phyloP scores from a whole-genome alignment of 306 rosid genomes.

The Dicorynia guianensis region DNA sequence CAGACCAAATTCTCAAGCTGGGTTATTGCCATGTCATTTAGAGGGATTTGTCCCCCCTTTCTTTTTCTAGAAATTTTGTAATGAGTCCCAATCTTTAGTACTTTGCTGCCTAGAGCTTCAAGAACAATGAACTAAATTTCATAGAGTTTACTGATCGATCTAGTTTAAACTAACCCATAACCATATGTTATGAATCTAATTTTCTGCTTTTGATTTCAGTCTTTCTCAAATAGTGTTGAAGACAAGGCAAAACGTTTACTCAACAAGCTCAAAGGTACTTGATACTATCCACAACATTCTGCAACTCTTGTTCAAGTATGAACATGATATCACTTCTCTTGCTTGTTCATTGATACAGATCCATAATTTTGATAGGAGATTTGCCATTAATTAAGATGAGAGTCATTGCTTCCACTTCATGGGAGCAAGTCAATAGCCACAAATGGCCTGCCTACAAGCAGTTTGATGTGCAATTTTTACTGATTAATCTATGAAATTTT shows the following conservation, averaged over 20 bases:
- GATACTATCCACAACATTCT: not conserved
- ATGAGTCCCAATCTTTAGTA: too few species aligned
- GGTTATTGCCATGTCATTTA: too few species aligned
- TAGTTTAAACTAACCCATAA: not conserved
- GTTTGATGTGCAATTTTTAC: too few species aligned
- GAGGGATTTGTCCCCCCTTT: too few species aligned
- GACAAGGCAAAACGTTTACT: slow-evolving; percentile 84
- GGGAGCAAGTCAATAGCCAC: too few species aligned
- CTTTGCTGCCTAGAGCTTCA: too few species aligned
- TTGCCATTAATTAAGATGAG: not conserved
- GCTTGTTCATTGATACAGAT: not conserved
- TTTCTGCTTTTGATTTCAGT: slow-evolving; percentile 51
- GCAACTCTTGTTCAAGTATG: not conserved
- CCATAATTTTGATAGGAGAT: not conserved
- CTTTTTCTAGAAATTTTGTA: too few species aligned
- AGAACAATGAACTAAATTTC: too few species aligned
- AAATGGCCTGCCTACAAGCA: too few species aligned
- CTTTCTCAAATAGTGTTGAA: slow-evolving; percentile 78
- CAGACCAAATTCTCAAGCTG: too few species aligned
- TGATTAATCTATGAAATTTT: too few species aligned
- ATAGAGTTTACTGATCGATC: not conserved
- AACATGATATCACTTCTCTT: not conserved
- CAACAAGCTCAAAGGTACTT: slow-evolving; percentile 79
- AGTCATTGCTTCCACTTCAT: too few species aligned
- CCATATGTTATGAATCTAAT: slow-evolving; percentile 16